phyloP scores from a whole-genome alignment of 1,139 yeast genomes.

The Wickerhamomyces sp. region DNA sequence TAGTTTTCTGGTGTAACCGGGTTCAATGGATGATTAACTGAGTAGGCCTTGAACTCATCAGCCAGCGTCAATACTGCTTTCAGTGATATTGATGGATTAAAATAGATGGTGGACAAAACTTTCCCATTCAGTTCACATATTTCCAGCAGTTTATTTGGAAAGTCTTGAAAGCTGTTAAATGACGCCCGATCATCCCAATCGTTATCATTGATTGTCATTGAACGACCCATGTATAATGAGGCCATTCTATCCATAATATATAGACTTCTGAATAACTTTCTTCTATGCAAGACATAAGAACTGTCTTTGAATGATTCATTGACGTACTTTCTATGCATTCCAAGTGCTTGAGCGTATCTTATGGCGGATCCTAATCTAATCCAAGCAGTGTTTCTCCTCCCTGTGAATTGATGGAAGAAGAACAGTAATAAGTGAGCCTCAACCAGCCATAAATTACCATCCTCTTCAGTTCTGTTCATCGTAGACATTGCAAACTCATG shows the following conservation, averaged over 20 bases:
- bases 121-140: conserved; percentile 28
- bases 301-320: conserved; percentile 27
- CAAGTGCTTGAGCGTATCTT: conserved; percentile 29
- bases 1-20: conserved; percentile 10
- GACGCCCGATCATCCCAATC: conserved; percentile 38
- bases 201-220: conserved; percentile 34
- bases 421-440: conserved; percentile 36
- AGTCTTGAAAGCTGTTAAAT: conserved; percentile 21
- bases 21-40: conserved; percentile 24
- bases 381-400: conserved; percentile 42
- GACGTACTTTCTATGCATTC: conserved; percentile 27
- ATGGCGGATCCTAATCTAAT: conserved; percentile 30
- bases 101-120: conserved; percentile 33
- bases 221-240: conserved; percentile 37
- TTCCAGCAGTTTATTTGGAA: conserved; percentile 20
- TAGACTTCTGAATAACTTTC: conserved; percentile 35
- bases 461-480: conserved; percentile 30
- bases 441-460: conserved; percentile 39
- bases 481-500: conserved; percentile 33
- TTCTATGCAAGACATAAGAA: conserved; percentile 25
- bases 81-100: conserved; percentile 33
- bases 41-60: conserved; percentile 32
- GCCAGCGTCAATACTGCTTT: conserved; percentile 35
- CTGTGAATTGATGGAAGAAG: conserved; percentile 35
- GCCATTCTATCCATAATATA: conserved; percentile 37